Evolutionary conservation across 805 yeast genomes (phyloP).

Genomic region (Jamesozyma gamospora): DNA sequence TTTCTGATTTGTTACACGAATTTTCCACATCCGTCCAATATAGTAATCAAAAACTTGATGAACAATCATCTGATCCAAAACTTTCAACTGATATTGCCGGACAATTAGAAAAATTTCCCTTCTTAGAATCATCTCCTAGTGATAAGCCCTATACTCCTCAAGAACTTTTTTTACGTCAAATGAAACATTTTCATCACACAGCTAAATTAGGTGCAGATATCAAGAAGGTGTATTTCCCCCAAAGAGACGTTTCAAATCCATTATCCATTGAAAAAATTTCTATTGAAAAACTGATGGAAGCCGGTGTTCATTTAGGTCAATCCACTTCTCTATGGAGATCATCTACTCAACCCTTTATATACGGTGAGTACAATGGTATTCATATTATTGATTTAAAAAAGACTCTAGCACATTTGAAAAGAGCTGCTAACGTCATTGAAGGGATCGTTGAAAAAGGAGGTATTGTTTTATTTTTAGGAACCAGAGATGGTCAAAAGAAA

Average conservation of each 20-base stretch:
- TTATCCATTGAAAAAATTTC: conserved; percentile 47
- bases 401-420: conserved; percentile 62
- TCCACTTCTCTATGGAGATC: conserved; percentile 71
- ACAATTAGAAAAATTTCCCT: conserved; percentile 35
- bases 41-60: not conserved
- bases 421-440: conserved; percentile 78
- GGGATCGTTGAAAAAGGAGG: conserved; percentile 84
- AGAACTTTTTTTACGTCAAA: conserved; percentile 67
- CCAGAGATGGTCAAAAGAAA: conserved; percentile 65
- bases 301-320: conserved; percentile 94
- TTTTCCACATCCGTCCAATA: conserved; percentile 5
- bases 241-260: conserved; percentile 54
- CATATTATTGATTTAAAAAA: conserved; percentile 85
- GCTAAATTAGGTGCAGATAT: conserved; percentile 57
- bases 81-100: not conserved
- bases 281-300: conserved; percentile 65
- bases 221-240: conserved; percentile 57
- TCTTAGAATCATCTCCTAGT: conserved; percentile 48
- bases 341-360: conserved; percentile 73
- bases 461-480: conserved; percentile 72
- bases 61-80: not conserved
- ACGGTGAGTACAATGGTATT: conserved; percentile 83
- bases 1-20: conserved; percentile 21
- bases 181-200: conserved; percentile 45
- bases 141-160: conserved; percentile 63